Base-by-base conservation (phyloP, 352 stramenopile genomes). In the Thalassiosira hispida region DNA sequence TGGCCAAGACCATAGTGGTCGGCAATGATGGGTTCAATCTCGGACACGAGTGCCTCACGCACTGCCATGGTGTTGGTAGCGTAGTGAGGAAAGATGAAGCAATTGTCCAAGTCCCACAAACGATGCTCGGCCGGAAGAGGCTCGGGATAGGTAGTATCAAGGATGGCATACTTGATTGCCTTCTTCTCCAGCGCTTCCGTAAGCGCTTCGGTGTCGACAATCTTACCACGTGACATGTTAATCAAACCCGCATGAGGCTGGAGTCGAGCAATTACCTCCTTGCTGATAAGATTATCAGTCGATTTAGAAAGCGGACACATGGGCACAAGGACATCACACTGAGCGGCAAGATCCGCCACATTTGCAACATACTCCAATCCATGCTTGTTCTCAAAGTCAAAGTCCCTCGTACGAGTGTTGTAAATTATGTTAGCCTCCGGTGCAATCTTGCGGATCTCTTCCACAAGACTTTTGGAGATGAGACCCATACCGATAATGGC, bases 111-210 rank as follows among this genome's bases (percentile, higher is more conserved):
- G 27, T 47, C 76, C 72, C 87, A 95, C 18, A 98, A 73, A 60
- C 79, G 78, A 74, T 97, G 94, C 16, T 87, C 86, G 14, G 85
- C 74, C 9, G 93, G 87, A 42, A 98, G 84, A n/a, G 95, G 95
- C 89, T 98, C 95, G 5, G 95, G 95, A 29, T 87, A 91, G 14
- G 95, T 97, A 20, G 96, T 95, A 73, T 98, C 95, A 29, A 98
- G 82, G 27, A 91, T 91, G 38, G 88, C 87, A 73, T 90, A 87
- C 29, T 75, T 73, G 52, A 93, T 84, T 35, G 73, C 47, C 31
- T 79, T 81, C 25, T 86, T 74, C 44, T 91, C 70, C 4, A 94
- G 71, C 29, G 86, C 86, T 60, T 86, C 57, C 14, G 75, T 73
- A 38, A 93, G 66, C 31, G 81, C 88, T 60, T 85, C 83, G 22